Evolutionary conservation across 345 rosid species (phyloP), one percentile per base, ranked within the genome.

Genomic region (Combretum micranthum): DNA sequence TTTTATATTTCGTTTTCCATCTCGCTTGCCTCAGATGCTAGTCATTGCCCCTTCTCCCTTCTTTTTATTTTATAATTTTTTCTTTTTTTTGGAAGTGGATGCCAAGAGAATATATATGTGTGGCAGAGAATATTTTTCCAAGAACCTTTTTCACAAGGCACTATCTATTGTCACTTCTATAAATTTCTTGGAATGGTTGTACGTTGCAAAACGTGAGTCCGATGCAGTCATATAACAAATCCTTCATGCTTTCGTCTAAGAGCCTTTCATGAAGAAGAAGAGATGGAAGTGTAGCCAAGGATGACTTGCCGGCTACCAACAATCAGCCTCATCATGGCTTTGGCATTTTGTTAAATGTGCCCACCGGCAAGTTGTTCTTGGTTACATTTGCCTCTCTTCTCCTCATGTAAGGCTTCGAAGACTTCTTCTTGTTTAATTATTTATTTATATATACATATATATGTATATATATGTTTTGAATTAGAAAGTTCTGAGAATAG

Each of bases 241-340:
- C 5, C 39, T 4, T 32, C 39, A 7, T 17, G 18, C 17, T 4
- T 42, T 20, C 55, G 55, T 44, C 46, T 47, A 15, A 23, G 48
- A 48, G 66, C 64, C 70, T 68, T 63, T 53, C 79, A 57, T 67
- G 82, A 67, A 65, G 69, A 57, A 62, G 72, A 22, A 56, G 69
- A 68, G 73, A 63, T 52, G 66, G 9, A 56, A 52, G 23, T 64
- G 56, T 69, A 77, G 76, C 76, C 82, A 77, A 73, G 82, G 76
- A 77, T 77, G 78, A 77, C 78, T 77, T 77, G 82, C 82, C 78
- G 72, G 62, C 68, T 19, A 47, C 4, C 4, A 20, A 14, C 22
- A 25, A n/a, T 17, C 8, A 16, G 16, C 19, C 20, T 14, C 14
- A 53, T 39, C 20, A 32, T 53, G 15, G 13, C 53, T 10, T 2